Percentiles rank a stretch among this genome's conserved stretches.
These are phyloP conservation scores for Penicillium digitatum DNA, from an alignment of 2,329 filamentous ascomycete genomes.

Conservation along the genomic window DNA sequence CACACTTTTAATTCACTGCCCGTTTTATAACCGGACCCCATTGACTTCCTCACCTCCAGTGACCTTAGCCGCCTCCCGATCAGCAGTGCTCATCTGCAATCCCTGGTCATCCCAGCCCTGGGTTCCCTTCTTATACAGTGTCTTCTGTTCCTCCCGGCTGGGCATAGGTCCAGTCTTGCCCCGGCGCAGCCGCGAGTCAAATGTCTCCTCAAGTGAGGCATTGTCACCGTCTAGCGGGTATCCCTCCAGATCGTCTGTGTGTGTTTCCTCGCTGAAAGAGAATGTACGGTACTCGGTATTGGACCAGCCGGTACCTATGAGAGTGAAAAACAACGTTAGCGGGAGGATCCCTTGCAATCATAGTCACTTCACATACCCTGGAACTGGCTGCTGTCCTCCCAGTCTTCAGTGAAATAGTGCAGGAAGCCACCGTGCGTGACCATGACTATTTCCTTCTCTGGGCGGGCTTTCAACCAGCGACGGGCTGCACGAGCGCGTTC, in stretches of 20 bases:
- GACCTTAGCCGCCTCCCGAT: conserved; percentile 35
- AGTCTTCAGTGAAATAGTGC: conserved; percentile 82
- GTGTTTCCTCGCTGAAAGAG: conserved; percentile 54
- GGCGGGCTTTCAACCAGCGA: conserved; percentile 50
- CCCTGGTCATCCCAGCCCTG: conserved; percentile 45
- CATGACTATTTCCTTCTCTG: conserved; percentile 65
- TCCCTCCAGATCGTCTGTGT: conserved; percentile 46
- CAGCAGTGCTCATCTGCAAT: conserved; percentile 36
- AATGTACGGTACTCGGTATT: conserved; percentile 72
- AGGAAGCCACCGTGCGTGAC: conserved; percentile 81
- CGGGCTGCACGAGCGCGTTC: conserved; percentile 60
- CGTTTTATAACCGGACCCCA: conserved; percentile 27
- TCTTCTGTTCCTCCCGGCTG: conserved; percentile 37
- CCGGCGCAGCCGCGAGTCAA: conserved; percentile 40
- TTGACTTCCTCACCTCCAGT: conserved; percentile 32
- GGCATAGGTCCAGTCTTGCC: conserved; percentile 36
- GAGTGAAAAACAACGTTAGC: neutral
- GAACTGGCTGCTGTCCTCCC: conserved; percentile 55
- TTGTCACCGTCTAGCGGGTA: conserved; percentile 38
- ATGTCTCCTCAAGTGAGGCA: conserved; percentile 41
- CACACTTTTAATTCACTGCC: neutral
- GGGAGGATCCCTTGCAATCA: neutral
- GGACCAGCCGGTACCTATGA: conserved; percentile 64
- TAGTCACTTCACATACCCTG: conserved; percentile 36
- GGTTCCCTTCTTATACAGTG: conserved; percentile 38